These are phyloP conservation scores for Eutrema heterophyllum DNA, from an alignment of 345 rosid species.

Conservation along the genomic window DNA sequence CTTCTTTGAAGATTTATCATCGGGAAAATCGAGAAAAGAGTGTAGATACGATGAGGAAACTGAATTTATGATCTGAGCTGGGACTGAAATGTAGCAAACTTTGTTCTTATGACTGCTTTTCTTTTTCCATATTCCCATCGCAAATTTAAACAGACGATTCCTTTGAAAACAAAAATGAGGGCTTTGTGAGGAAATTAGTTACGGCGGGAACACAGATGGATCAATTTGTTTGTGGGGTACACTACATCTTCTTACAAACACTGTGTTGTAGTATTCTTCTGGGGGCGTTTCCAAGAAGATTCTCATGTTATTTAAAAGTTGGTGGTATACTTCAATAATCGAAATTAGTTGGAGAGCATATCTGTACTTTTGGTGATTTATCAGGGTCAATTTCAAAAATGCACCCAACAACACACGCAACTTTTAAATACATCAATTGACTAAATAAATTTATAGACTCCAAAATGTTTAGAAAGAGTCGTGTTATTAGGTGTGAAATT, in stretches of 20 bases:
- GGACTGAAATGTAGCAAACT: conserved; percentile 50
- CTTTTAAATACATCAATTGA: background rate
- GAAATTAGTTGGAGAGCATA: conserved; percentile 16
- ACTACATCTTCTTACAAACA: background rate
- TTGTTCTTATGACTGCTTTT: conserved; percentile 32
- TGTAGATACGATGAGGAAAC: conserved; percentile 58
- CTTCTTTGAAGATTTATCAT: conserved; percentile 32
- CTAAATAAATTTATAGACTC: background rate
- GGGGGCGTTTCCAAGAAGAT: background rate
- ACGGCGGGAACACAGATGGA: conserved; percentile 27
- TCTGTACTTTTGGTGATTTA: background rate
- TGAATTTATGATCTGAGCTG: conserved; percentile 50
- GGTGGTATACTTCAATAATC: conserved; percentile 4
- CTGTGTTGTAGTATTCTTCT: background rate
- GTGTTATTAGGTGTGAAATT: background rate
- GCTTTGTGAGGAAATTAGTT: background rate
- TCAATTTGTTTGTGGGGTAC: background rate
- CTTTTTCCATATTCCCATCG: conserved; percentile 44
- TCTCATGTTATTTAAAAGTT: background rate
- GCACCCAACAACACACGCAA: conserved; percentile 12
- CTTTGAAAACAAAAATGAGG: background rate
- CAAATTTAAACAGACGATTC: background rate
- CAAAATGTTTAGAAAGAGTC: background rate
- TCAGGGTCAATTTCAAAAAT: conserved; percentile 3
- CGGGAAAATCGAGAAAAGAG: conserved; percentile 48